These are phyloP conservation scores for Xerocomus spinulosus DNA, from an alignment of 768 basidiomycete genomes.

Conservation along the genomic window DNA sequence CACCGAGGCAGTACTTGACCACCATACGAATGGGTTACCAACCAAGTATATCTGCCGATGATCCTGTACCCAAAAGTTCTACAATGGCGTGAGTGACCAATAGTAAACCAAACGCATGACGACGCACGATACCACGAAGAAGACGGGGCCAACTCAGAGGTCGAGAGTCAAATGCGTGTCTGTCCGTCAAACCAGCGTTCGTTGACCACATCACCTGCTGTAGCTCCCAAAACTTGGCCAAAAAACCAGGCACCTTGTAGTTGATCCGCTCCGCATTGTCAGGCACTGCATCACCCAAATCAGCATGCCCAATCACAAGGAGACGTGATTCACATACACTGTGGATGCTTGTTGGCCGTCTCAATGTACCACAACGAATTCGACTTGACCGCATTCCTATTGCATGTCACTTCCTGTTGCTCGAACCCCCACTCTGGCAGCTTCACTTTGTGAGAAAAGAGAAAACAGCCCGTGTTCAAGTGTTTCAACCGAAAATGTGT, in stretches of 20 bases:
- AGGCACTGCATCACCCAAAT: constrained; percentile 47
- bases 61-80: constrained; percentile 99
- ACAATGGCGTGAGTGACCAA: constrained; percentile 7
- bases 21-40: constrained; percentile 95
- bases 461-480: constrained; percentile 85
- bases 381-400: constrained; percentile 86
- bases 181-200: constrained; percentile 92
- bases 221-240: constrained; percentile 86
- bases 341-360: constrained; percentile 64
- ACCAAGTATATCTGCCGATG: constrained; percentile 93
- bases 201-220: constrained; percentile 97
- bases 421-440: constrained; percentile 97
- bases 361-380: constrained; percentile 96
- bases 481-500: constrained; percentile 84
- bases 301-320: not conserved
- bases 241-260: constrained; percentile 84
- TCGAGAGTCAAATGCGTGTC: constrained; percentile 94
- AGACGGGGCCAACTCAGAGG: constrained; percentile 89
- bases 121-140: constrained; percentile 84
- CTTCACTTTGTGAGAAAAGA: constrained; percentile 98
- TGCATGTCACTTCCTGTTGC: constrained; percentile 99
- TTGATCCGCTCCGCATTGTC: constrained; percentile 76
- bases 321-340: constrained; percentile 45
- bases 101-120: not conserved
- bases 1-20: constrained; percentile 71